A percentile compares a stretch with the other conserved stretches of the same genome.
Evolutionary conservation across 2,329 filamentous ascomycete genomes (phyloP).

Genomic region (Neodidymelliopsis sp.): DNA sequence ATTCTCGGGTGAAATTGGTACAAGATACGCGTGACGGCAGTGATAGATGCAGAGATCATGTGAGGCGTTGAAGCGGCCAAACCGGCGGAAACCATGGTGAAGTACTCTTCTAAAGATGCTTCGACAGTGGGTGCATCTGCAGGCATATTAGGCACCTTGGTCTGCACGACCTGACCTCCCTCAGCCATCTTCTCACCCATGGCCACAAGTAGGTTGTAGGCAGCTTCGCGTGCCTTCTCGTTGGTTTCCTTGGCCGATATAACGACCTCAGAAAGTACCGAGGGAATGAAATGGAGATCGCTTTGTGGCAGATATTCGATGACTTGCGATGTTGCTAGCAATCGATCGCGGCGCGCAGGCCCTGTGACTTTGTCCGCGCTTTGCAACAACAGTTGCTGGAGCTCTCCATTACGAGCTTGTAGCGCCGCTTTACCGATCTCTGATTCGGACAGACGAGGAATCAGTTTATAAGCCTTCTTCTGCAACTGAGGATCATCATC

Average conservation of each 20-base stretch:
- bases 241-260: slow-evolving; percentile 98
- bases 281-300: slow-evolving; percentile 91
- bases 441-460: slow-evolving; percentile 86
- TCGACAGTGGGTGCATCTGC: slow-evolving; percentile 76
- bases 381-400: slow-evolving; percentile 81
- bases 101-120: slow-evolving; percentile 91
- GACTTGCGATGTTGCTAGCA: slow-evolving; percentile 81
- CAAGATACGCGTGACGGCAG: slow-evolving; percentile 88
- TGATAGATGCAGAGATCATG: slow-evolving; percentile 98
- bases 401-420: slow-evolving; percentile 74
- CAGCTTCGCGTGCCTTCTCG: slow-evolving; percentile 86
- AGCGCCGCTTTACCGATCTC: slow-evolving; percentile 79
- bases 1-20: slow-evolving; percentile 85
- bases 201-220: slow-evolving; percentile 87
- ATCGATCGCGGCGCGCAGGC: slow-evolving; percentile 83
- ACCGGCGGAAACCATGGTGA: slow-evolving; percentile 97
- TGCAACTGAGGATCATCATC: slow-evolving; percentile 89
- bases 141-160: slow-evolving; percentile 86
- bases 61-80: slow-evolving; percentile 91
- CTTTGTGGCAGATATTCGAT: slow-evolving; percentile 78
- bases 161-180: slow-evolving; percentile 80
- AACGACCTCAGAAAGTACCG: slow-evolving; percentile 90
- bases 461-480: slow-evolving; percentile 99
- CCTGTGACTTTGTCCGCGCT: slow-evolving; percentile 86
- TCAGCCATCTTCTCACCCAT: slow-evolving; percentile 85